Conservation (phyloP, 495 filamentous ascomycete genomes). For the Halenospora varia region DNA sequence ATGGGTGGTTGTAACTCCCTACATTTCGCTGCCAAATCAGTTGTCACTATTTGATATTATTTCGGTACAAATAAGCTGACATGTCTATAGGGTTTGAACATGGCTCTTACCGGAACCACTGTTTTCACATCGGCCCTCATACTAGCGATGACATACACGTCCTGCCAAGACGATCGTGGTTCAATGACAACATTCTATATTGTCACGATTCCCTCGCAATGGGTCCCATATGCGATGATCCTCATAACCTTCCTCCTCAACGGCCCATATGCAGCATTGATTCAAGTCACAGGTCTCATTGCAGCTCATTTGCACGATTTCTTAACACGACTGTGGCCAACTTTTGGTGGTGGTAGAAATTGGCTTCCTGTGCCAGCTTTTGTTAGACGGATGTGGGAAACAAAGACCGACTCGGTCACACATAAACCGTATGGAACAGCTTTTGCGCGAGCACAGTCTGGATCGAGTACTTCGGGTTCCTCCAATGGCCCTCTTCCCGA, state of each 20-base stretch:
- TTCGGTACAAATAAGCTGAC: slow-evolving; percentile 10
- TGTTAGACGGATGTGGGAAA: slow-evolving; percentile 57
- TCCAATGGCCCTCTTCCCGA: slow-evolving; percentile 39
- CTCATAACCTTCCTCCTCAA: slow-evolving; percentile 58
- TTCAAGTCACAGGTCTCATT: slow-evolving; percentile 64
- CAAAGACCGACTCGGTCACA: slow-evolving; percentile 31
- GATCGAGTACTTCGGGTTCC: slow-evolving; percentile 19
- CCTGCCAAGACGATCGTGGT: slow-evolving; percentile 74
- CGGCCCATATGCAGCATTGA: slow-evolving; percentile 41
- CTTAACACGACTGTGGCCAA: slow-evolving; percentile 73
- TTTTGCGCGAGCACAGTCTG: slow-evolving; percentile 22
- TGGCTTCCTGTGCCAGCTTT: slow-evolving; percentile 64
- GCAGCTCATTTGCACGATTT: slow-evolving; percentile 87
- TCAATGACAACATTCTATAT: slow-evolving; percentile 67
- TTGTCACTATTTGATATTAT: slow-evolving; percentile 6
- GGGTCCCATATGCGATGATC: slow-evolving; percentile 73
- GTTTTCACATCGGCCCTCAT: slow-evolving; percentile 66
- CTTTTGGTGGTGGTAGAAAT: slow-evolving; percentile 75
- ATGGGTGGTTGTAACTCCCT: slow-evolving; percentile 83
- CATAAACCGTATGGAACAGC: slow-evolving; percentile 59
- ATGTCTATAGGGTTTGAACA: slow-evolving; percentile 39
- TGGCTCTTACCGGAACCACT: slow-evolving; percentile 40
- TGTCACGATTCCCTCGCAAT: slow-evolving; percentile 69
- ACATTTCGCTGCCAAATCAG: slow-evolving; percentile 52
- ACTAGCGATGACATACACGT: slow-evolving; percentile 76